Conservation (phyloP, 768 basidiomycete species). For the Suillus alpinus region DNA sequence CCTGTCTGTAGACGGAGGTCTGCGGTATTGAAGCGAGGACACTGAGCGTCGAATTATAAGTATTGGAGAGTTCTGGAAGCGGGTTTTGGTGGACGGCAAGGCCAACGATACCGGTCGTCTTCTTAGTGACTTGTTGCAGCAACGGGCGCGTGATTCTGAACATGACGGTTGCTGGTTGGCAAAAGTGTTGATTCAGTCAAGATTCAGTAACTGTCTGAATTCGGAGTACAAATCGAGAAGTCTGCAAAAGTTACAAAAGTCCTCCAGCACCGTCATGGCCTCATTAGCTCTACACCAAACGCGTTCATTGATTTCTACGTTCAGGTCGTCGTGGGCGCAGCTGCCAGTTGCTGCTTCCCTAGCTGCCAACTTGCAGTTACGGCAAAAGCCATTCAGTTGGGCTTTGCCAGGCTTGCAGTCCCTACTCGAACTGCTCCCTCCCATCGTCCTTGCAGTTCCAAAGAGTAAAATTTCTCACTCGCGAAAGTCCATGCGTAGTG, state of each 20-base stretch:
- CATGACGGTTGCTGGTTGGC: conserved; percentile 45
- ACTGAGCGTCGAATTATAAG: conserved; percentile 76
- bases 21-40: conserved; percentile 69
- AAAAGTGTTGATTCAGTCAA: conserved; percentile 9
- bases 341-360: conserved; percentile 13
- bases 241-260: conserved; percentile 5
- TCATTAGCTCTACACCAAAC: conserved; percentile 36
- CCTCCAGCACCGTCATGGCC: conserved; percentile 34
- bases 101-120: conserved; percentile 84
- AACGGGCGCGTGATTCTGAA: conserved; percentile 75
- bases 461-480: conserved; percentile 94
- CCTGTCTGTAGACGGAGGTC: conserved; percentile 86
- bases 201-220: conserved; percentile 1
- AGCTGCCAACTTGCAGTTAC: conserved; percentile 17
- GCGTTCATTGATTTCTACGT: conserved; percentile 22
- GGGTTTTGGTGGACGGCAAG: conserved; percentile 83
- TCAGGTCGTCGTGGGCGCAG: conserved; percentile 22
- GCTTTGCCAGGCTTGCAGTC: conserved; percentile 42
- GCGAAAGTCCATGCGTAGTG: conserved; percentile 89
- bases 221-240: background rate
- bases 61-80: conserved; percentile 69
- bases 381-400: conserved; percentile 31
- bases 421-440: conserved; percentile 75
- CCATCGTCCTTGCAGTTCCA: conserved; percentile 88
- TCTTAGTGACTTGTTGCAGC: conserved; percentile 60